Conservation (phyloP, 768 basidiomycete genomes). For the Tylopilus rubrobrunneus region DNA sequence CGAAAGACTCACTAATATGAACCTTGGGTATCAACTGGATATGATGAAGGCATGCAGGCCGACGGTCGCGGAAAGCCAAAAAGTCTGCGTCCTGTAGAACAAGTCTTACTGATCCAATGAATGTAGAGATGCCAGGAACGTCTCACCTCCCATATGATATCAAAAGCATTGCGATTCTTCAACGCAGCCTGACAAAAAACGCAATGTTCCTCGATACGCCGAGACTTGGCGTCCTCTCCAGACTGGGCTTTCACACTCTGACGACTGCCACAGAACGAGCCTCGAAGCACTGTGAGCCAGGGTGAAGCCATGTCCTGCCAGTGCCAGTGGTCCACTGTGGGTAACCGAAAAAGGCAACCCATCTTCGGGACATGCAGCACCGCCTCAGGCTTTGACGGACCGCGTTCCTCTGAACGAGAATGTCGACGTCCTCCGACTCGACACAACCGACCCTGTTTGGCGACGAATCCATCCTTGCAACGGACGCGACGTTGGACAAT, state of each 20-base stretch:
- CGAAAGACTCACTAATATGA: constrained; percentile 58
- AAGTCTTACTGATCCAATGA: background rate
- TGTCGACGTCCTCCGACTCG: constrained; percentile 31
- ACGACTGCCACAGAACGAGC: background rate
- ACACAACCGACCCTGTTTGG: constrained; percentile 30
- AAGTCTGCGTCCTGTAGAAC: constrained; percentile 41
- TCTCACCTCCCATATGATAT: constrained; percentile 47
- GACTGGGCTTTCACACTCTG: background rate
- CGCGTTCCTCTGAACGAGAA: constrained; percentile 1
- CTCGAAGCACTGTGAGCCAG: constrained; percentile 8
- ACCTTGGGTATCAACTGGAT: constrained; percentile 48
- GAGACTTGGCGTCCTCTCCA: background rate
- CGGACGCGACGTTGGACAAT: constrained; percentile 11
- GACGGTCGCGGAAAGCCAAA: constrained; percentile 48
- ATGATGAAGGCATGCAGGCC: constrained; percentile 48
- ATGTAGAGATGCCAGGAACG: background rate
- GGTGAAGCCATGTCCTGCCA: background rate
- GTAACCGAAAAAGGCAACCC: constrained; percentile 14
- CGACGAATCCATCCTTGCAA: constrained; percentile 15
- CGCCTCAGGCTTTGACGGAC: background rate
- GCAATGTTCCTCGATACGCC: constrained; percentile 1
- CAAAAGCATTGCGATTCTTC: constrained; percentile 38
- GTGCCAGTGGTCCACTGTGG: background rate
- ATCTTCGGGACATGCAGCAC: too few relatives aligned
- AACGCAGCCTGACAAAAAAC: constrained; percentile 43